These are phyloP conservation scores for Penicillium waksmanii DNA, from an alignment of 495 filamentous ascomycete genomes.

Conservation along the genomic window DNA sequence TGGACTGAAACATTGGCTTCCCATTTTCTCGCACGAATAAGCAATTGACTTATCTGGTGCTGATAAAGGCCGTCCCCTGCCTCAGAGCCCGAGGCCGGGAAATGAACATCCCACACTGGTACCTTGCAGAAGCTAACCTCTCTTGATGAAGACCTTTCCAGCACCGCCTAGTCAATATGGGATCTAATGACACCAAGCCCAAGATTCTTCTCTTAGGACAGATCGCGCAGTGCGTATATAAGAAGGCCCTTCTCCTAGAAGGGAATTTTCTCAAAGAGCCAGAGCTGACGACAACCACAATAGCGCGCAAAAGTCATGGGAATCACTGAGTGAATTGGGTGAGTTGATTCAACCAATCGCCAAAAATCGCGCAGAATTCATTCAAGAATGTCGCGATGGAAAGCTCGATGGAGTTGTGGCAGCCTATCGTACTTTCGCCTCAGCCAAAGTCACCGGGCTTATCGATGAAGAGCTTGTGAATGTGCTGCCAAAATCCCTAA, in stretches of 20 bases:
- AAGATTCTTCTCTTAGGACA: slow-evolving; percentile 61
- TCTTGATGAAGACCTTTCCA: neutral
- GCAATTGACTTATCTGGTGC: too few species aligned
- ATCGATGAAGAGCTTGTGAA: slow-evolving; percentile 69
- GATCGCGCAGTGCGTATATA: slow-evolving; percentile 54
- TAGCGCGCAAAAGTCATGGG: slow-evolving; percentile 43
- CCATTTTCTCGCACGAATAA: too few species aligned
- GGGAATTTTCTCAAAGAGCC: neutral
- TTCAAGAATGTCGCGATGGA: slow-evolving; percentile 71
- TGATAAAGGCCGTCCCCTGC: neutral
- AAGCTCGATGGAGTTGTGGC: slow-evolving; percentile 68
- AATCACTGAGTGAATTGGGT: slow-evolving; percentile 51
- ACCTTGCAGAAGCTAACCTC: slow-evolving; percentile 6
- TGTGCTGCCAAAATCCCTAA: slow-evolving; percentile 56
- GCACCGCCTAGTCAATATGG: slow-evolving; percentile 15
- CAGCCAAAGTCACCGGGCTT: slow-evolving; percentile 66
- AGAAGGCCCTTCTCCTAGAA: too few species aligned
- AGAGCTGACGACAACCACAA: neutral
- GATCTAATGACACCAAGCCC: slow-evolving; percentile 34
- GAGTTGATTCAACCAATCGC: slow-evolving; percentile 52
- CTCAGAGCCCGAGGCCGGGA: too few species aligned
- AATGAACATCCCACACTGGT: neutral
- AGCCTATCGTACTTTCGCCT: slow-evolving; percentile 78
- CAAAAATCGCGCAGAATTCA: slow-evolving; percentile 67
- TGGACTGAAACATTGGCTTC: too few species aligned